Evolutionary conservation across 2,329 filamentous ascomycete genomes (phyloP), one percentile per base, ranked within the genome.

Genomic region (Colletotrichum camelliae): DNA sequence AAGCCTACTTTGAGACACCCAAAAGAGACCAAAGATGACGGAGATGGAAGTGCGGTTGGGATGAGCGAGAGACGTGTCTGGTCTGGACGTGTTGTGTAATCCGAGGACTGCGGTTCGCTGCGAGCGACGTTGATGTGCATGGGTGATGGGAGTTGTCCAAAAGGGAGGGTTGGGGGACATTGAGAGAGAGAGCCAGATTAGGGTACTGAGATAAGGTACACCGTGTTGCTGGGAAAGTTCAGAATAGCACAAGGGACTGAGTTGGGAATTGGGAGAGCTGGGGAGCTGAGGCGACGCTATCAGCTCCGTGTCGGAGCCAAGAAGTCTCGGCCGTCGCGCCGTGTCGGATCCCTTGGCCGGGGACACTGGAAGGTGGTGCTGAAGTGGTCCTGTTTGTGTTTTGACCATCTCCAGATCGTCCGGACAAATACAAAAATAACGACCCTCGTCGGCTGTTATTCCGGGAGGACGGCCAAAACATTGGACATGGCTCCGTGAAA

Each of bases 241-340:
- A 18, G 21, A 62, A 18, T 62, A n/a, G 29, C 31, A 64, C 33
- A 24, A 64, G 7, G 16, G 27, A 29, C 24, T 27, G 39, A 18
- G 39, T 48, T 48, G 35, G 33, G 15, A 60, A 60, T 43, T 29
- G 33, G 66, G 60, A 33, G 66, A 55, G 39, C 61, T 43, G 73
- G 72, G 73, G 29, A 60, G 35, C 73, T 62, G 37, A 74, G 74
- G 70, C 58, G 43, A 68, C 43, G 43, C 43, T 52, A 52, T 52
- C 43, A 65, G 43, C 57, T 62, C 70, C 70, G 70, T 69, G 70
- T 76, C 70, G 74, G 65, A 73, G 74, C 70, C 65, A 76, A 76
- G 74, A 21, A 52, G 35, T 69, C 58, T 76, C 73, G 64, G 65
- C 70, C 73, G 64, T 58, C 64, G 62, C 31, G 70, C 70, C 62